phyloP scores from a whole-genome alignment of 768 basidiomycete species.

The Chalciporus sphaerocephalus region DNA sequence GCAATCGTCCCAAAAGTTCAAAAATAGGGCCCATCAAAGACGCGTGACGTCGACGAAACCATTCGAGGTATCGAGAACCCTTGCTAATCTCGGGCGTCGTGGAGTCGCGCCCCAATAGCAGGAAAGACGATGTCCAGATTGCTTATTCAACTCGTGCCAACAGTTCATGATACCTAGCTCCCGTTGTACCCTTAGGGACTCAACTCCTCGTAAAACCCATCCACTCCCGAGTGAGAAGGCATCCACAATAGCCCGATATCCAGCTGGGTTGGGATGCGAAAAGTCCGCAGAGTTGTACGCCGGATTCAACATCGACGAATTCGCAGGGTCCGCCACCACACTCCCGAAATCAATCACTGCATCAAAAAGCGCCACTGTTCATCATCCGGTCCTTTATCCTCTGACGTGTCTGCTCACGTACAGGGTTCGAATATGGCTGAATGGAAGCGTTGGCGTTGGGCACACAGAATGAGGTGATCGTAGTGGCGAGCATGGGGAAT shows the following conservation, averaged over 20 bases:
- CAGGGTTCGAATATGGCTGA: constrained; percentile 1
- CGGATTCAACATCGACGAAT: background rate
- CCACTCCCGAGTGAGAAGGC: constrained; percentile 3
- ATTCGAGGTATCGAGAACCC: background rate
- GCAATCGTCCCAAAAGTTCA: background rate
- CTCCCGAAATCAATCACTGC: constrained; percentile 7
- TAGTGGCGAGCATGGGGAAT: constrained; percentile 6
- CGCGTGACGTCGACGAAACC: background rate
- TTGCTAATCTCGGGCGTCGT: background rate
- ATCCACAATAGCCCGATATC: background rate
- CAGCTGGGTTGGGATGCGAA: constrained; percentile 6
- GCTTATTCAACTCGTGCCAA: background rate
- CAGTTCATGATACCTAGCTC: background rate
- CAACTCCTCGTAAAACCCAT: background rate
- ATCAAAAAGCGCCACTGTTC: background rate
- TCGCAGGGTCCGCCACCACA: constrained; percentile 8
- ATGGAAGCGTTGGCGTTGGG: background rate
- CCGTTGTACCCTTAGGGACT: background rate
- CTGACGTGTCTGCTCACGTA: constrained; percentile 1
- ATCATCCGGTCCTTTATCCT: constrained; percentile 3
- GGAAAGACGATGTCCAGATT: background rate
- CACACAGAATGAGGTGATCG: constrained; percentile 1
- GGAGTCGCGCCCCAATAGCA: background rate
- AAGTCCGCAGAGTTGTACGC: constrained; percentile 1
- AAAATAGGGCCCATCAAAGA: background rate